phyloP scores from a whole-genome alignment of 371 early-diverging fungal genomes.

The Chytridium lagenaria region DNA sequence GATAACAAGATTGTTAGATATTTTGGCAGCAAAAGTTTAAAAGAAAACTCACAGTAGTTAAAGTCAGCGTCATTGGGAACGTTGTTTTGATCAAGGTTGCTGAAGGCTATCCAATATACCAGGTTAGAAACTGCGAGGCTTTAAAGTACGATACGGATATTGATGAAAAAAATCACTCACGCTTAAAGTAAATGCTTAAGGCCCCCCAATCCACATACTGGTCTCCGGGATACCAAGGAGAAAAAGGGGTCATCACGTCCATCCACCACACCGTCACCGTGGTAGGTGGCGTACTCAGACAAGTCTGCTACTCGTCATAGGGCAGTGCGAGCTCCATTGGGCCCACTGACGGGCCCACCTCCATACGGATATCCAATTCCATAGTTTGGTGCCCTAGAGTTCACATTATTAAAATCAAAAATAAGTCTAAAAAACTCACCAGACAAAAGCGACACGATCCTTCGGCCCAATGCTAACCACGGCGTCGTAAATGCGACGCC shows the following conservation, averaged over 20 bases:
- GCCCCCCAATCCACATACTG: conserved; percentile 60
- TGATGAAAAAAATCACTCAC: neutral
- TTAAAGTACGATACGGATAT: too few relatives aligned
- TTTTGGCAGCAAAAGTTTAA: neutral
- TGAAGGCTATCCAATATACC: too few relatives aligned
- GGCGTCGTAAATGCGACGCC: conserved; percentile 12
- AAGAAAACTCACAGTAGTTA: neutral
- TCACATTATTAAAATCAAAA: neutral
- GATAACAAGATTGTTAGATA: neutral
- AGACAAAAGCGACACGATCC: conserved; percentile 3
- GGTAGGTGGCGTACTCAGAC: neutral
- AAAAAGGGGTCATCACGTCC: conserved; percentile 47
- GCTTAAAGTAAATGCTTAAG: conserved; percentile 12
- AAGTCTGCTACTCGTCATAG: too few relatives aligned
- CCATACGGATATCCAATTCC: conserved; percentile 1
- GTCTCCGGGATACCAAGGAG: conserved; percentile 55
- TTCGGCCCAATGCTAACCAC: neutral
- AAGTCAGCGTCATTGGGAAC: neutral
- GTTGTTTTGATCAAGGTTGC: neutral
- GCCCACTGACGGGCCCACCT: conserved; percentile 3
- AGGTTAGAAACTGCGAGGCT: too few relatives aligned
- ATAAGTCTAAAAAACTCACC: neutral
- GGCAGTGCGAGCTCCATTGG: too few relatives aligned
- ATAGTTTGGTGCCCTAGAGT: neutral
- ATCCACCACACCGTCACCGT: conserved; percentile 24